Percentiles rank a stretch among this genome's conserved stretches.
phyloP scores from a whole-genome alignment of 768 basidiomycete genomes.

The Sutorius australiensis region DNA sequence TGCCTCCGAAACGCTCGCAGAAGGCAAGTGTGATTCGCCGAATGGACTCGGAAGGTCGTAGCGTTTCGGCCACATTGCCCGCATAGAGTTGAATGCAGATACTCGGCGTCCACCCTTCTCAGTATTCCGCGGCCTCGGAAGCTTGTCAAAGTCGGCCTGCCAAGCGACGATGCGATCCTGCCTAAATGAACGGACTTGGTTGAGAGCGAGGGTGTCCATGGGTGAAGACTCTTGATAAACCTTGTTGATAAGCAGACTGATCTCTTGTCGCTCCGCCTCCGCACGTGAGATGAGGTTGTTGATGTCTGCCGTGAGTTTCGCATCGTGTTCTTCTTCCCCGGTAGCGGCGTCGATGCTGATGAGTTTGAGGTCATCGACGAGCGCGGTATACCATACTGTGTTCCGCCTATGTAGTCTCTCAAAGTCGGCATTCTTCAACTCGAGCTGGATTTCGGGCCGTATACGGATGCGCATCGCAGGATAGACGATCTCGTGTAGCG shows the following conservation, averaged over 20 bases:
- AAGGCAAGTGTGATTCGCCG: constrained; percentile 53
- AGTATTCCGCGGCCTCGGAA: constrained; percentile 65
- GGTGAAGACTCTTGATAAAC: constrained; percentile 79
- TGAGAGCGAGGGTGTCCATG: constrained; percentile 84
- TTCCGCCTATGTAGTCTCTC: constrained; percentile 70
- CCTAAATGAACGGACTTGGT: constrained; percentile 77
- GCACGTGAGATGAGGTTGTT: constrained; percentile 67
- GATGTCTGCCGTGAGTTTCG: constrained; percentile 56
- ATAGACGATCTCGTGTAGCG: constrained; percentile 81
- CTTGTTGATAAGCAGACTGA: constrained; percentile 66
- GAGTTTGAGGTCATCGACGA: constrained; percentile 71
- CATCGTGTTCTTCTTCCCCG: constrained; percentile 71
- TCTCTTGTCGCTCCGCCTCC: constrained; percentile 70
- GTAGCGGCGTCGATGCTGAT: constrained; percentile 78
- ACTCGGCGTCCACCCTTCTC: constrained; percentile 52
- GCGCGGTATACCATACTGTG: constrained; percentile 65
- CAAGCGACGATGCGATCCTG: constrained; percentile 96
- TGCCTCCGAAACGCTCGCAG: constrained; percentile 68
- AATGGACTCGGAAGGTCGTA: constrained; percentile 52
- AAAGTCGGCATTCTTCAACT: constrained; percentile 91
- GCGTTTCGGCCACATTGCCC: constrained; percentile 67
- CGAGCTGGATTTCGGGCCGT: constrained; percentile 80
- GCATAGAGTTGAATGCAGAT: constrained; percentile 66
- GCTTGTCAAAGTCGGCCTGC: constrained; percentile 87
- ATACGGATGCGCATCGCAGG: constrained; percentile 86